Conservation (phyloP, 192 early-diverging fungal genomes). For the Entophlyctis helioformis region DNA sequence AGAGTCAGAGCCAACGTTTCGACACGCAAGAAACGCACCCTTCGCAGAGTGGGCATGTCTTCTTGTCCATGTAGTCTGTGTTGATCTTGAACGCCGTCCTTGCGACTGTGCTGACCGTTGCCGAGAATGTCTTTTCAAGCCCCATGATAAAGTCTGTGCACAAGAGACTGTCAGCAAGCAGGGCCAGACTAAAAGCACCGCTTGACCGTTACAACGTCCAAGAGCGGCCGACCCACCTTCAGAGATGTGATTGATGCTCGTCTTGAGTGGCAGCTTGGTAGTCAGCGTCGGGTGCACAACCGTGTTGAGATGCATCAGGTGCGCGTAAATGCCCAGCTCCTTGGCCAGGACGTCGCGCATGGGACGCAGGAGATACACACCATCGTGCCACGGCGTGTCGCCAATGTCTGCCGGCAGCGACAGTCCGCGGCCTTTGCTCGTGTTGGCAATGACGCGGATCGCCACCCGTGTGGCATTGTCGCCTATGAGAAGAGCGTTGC, state of each 20-base stretch:
- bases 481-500: conserved; percentile 55
- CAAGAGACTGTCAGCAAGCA: not conserved
- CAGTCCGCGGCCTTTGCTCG: conserved; percentile 79
- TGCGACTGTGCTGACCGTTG: conserved; percentile 72
- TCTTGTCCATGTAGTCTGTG: conserved; percentile 33
- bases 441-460: conserved; percentile 59
- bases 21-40: conserved; percentile 35
- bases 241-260: conserved; percentile 49
- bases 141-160: conserved; percentile 61
- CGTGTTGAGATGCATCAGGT: conserved; percentile 21
- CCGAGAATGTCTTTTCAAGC: conserved; percentile 69
- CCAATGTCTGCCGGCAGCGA: conserved; percentile 66
- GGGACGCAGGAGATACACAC: conserved; percentile 39
- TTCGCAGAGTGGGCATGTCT: conserved; percentile 43
- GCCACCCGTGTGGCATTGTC: conserved; percentile 73
- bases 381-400: conserved; percentile 40
- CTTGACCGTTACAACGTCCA: not conserved
- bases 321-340: conserved; percentile 64
- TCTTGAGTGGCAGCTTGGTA: conserved; percentile 35
- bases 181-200: not conserved
- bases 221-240: conserved; percentile 27
- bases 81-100: conserved; percentile 69
- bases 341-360: conserved; percentile 72
- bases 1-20: not conserved
- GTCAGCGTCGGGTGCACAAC: conserved; percentile 37